These are phyloP conservation scores for Spergularia marina DNA, from an alignment of 148 eudicot genomes.

Conservation along the genomic window DNA sequence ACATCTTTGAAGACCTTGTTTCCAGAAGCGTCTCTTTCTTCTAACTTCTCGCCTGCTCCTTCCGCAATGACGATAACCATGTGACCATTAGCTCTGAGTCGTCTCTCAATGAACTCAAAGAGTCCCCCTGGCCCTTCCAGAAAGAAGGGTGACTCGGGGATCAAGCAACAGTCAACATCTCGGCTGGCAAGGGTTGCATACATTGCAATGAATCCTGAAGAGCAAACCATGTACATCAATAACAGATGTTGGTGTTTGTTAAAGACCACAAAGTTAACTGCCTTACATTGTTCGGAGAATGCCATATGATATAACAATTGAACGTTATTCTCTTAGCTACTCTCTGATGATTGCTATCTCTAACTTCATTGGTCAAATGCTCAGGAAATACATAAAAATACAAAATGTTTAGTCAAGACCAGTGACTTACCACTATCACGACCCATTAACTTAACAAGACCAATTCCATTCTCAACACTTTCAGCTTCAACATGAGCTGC, in stretches of 20 bases:
- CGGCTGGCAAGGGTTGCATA: conserved; percentile 89
- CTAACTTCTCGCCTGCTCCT: conserved; percentile 76
- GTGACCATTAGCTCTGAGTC: conserved; percentile 75
- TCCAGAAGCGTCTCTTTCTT: conserved; percentile 72
- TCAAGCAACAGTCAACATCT: conserved; percentile 95
- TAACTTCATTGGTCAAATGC: not conserved
- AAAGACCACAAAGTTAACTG: not conserved
- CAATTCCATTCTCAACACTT: conserved; percentile 78
- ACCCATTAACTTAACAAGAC: conserved; percentile 89
- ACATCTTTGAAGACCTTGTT: conserved; percentile 73
- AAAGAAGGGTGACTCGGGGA: conserved; percentile 87
- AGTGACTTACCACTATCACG: conserved; percentile 65
- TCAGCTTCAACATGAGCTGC: conserved; percentile 90
- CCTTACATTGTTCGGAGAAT: not conserved
- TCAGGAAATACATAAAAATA: not conserved
- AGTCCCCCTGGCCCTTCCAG: conserved; percentile 91
- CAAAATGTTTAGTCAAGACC: not conserved
- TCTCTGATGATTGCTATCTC: not conserved
- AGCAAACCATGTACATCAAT: conserved; percentile 1
- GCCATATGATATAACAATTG: not conserved
- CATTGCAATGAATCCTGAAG: conserved; percentile 90
- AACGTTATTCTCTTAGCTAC: conserved; percentile 1
- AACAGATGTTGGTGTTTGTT: not conserved
- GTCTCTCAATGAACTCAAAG: conserved; percentile 61
- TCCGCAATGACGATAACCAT: conserved; percentile 95